phyloP scores from a whole-genome alignment of 1,139 yeast species.

The Suhomyces bolitotheri region DNA sequence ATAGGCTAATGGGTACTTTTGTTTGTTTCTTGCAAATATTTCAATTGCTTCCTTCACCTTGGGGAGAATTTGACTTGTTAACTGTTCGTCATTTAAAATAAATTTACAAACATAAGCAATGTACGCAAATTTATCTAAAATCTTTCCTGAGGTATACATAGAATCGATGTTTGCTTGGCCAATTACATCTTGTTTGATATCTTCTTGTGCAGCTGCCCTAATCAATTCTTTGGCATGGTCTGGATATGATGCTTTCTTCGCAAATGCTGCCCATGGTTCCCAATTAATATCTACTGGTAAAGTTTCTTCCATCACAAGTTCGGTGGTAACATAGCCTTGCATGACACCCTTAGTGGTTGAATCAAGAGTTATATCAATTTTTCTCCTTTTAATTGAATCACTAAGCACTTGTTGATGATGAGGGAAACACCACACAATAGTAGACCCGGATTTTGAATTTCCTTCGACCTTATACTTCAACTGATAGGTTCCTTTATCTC shows the following conservation, averaged over 20 bases:
- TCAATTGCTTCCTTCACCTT: constrained; percentile 59
- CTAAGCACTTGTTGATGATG: constrained; percentile 59
- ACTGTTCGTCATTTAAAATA: constrained; percentile 48
- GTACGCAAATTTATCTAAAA: constrained; percentile 73
- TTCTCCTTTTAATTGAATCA: constrained; percentile 18
- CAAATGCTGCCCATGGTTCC: constrained; percentile 60
- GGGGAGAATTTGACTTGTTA: constrained; percentile 48
- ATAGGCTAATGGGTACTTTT: constrained; percentile 62
- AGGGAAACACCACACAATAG: constrained; percentile 58
- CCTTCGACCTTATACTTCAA: constrained; percentile 35
- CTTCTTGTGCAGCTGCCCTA: constrained; percentile 49
- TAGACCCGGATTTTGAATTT: constrained; percentile 29
- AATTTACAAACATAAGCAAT: constrained; percentile 62
- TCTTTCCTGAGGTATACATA: constrained; percentile 78
- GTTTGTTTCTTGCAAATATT: constrained; percentile 57
- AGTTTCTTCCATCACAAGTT: constrained; percentile 48
- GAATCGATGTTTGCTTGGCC: constrained; percentile 63
- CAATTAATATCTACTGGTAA: constrained; percentile 54
- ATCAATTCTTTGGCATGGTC: constrained; percentile 40
- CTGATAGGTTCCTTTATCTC: constrained; percentile 29
- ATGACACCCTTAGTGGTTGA: constrained; percentile 72
- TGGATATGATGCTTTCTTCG: constrained; percentile 32
- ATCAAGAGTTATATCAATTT: constrained; percentile 48
- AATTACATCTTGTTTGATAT: constrained; percentile 54
- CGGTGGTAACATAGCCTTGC: constrained; percentile 55